Evolutionary conservation across 1,284 basidiomycete species (phyloP).

Genomic region (Trichosporon sp.): DNA sequence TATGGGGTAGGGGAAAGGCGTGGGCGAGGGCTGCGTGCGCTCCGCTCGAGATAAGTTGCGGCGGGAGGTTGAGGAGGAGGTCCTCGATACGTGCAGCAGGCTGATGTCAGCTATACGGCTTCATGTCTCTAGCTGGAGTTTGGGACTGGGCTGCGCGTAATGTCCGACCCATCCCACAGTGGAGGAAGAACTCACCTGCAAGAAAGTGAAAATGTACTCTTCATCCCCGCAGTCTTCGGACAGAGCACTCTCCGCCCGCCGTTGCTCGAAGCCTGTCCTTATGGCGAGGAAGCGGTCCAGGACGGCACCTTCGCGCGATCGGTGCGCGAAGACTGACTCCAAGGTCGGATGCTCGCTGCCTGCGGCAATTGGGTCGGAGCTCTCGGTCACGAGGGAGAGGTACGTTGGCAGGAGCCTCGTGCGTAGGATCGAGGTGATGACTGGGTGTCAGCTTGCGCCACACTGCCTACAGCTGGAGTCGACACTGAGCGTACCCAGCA

Average conservation of each 20-base stretch:
- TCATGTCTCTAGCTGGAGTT: background rate
- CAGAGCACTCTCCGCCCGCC: conserved; percentile 32
- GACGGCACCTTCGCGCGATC: conserved; percentile 35
- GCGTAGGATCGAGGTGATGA: conserved; percentile 33
- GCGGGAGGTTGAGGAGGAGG: conserved; percentile 29
- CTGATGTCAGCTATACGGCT: conserved; percentile 10
- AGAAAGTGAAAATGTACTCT: conserved; percentile 24
- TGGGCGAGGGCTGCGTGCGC: background rate
- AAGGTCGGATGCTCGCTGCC: background rate
- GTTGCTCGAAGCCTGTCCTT: conserved; percentile 33
- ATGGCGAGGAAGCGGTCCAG: conserved; percentile 43
- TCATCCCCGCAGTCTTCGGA: conserved; percentile 32
- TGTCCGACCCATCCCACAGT: conserved; percentile 10
- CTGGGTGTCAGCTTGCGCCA: conserved; percentile 14
- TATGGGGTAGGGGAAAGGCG: conserved; percentile 28
- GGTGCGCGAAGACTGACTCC: conserved; percentile 27
- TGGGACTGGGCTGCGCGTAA: no score
- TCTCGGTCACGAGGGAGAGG: conserved; percentile 21
- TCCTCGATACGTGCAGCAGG: conserved; percentile 39
- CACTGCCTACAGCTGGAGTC: background rate
- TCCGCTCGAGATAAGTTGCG: conserved; percentile 13
- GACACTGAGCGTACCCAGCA: no score
- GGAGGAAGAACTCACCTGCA: background rate
- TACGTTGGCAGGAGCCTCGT: conserved; percentile 23
- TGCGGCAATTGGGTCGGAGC: conserved; percentile 30